Evolutionary conservation across 495 filamentous ascomycete genomes (phyloP), one percentile per base, ranked within the genome.

Genomic region (Patellaria atrata): DNA sequence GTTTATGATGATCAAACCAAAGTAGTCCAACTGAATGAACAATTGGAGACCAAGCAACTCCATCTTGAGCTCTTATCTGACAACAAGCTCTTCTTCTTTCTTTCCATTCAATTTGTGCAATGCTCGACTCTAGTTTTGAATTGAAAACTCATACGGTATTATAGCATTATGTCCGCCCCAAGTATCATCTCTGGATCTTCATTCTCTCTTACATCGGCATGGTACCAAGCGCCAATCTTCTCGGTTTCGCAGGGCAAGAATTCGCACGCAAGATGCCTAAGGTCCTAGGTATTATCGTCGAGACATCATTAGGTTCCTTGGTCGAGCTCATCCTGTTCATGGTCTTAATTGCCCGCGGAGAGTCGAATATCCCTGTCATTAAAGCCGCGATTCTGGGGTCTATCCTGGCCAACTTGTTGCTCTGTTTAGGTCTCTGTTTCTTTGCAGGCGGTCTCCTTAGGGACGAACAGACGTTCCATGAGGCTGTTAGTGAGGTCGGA

Each of bases 281-380:
- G 48, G 79, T 87, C 14, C 43, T 78, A 18, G 83, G 83, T 37
- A 67, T 93, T 12, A 55, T 94, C 30, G 43, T 79, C 7, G 82
- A 92, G 52, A 84, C 74, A 0, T 78, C 77, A 14, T 55, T 87
- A 13, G 79, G 78, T 6, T 76, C 79, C 7, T 54, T 82, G 3
- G 82, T 91, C 29, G 83, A 93, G 45, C 73, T 91, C 27, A 68
- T 91, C 30, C 63, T 92, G 15, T 85, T 89, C 51, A 78, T 89
- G 62, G 70, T 84, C 5, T 51, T 92, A 30, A 57, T 81, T 19
- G 60, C 44, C 12, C 11, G 54, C 30, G 60, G 62, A 3, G 57
- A 65, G 21, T 23, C 33, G 2, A 36, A 48, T 8, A 56, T 75
- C 38, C 70, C 71, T 10, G 80, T 91, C 44, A 86, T 93, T 45